Conservation (phyloP, 176 grass and related monocot species). For the Ananas comosus region DNA sequence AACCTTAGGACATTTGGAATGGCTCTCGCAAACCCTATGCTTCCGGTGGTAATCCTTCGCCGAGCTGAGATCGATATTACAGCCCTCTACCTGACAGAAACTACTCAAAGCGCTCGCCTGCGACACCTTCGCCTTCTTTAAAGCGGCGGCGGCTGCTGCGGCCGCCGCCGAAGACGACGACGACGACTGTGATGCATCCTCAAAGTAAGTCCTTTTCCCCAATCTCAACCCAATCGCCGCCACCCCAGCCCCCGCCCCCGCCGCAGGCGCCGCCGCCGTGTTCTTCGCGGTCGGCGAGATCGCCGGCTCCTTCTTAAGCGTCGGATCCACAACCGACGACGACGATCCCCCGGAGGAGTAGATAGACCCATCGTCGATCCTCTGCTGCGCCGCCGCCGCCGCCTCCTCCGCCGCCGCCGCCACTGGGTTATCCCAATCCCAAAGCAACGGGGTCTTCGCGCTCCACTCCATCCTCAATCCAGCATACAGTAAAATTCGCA, state of each 20-base stretch:
- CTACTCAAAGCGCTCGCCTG: conserved; percentile 4
- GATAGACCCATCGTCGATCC: conserved; percentile 15
- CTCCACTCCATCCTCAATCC: conserved; percentile 44
- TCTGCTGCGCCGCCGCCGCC: conserved; percentile 1
- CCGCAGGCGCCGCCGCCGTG: not conserved
- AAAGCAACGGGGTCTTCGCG: conserved; percentile 42
- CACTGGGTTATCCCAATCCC: conserved; percentile 63
- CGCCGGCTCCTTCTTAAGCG: not conserved
- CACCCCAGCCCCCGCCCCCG: not conserved
- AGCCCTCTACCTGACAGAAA: conserved; percentile 84
- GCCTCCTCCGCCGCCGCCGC: not conserved
- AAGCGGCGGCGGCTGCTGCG: conserved; percentile 22
- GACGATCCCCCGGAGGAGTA: conserved; percentile 22
- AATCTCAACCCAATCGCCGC: conserved; percentile 11
- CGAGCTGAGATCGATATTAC: conserved; percentile 56
- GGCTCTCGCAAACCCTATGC: conserved; percentile 70
- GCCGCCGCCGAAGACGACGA: conserved; percentile 4
- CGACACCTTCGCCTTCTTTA: not conserved
- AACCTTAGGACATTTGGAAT: conserved; percentile 65
- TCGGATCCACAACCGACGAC: conserved; percentile 1
- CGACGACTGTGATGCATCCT: conserved; percentile 12
- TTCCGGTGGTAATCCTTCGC: conserved; percentile 94
- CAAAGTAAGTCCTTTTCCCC: conserved; percentile 20
- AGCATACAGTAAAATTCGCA: no score
- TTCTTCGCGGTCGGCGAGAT: not conserved